Conservation (phyloP, 164 flowering plant species). For the Stephania japonica region DNA sequence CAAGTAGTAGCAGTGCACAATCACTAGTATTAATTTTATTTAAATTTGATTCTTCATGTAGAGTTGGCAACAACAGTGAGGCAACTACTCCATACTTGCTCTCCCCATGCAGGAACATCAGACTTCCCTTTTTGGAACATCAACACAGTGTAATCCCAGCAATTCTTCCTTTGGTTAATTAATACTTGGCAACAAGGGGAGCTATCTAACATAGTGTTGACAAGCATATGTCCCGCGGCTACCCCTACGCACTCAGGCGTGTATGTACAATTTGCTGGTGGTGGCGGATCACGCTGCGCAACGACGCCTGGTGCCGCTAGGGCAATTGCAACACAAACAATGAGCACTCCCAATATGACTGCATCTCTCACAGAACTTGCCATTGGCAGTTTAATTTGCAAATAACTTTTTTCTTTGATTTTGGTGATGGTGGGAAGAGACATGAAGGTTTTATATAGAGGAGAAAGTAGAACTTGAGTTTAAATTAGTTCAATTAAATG, state of each 20-base stretch:
- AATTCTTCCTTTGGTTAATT: neutral
- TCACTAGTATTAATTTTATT: neutral
- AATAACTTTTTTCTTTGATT: neutral
- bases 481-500: neutral
- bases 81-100: neutral
- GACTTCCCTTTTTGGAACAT: neutral
- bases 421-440: neutral
- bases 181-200: neutral
- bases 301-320: neutral
- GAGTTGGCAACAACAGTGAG: neutral
- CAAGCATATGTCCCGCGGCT: neutral
- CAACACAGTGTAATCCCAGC: neutral
- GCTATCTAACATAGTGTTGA: neutral
- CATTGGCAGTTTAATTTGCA: neutral
- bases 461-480: neutral
- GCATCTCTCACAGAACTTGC: neutral
- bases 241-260: neutral
- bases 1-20: neutral
- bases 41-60: neutral
- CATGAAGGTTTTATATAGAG: neutral
- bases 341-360: neutral
- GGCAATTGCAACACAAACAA: neutral
- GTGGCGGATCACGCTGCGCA: neutral
- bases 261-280: neutral
- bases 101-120: neutral